Conservation (phyloP, 1,284 basidiomycete species). For the Boletus nobilissimus region DNA sequence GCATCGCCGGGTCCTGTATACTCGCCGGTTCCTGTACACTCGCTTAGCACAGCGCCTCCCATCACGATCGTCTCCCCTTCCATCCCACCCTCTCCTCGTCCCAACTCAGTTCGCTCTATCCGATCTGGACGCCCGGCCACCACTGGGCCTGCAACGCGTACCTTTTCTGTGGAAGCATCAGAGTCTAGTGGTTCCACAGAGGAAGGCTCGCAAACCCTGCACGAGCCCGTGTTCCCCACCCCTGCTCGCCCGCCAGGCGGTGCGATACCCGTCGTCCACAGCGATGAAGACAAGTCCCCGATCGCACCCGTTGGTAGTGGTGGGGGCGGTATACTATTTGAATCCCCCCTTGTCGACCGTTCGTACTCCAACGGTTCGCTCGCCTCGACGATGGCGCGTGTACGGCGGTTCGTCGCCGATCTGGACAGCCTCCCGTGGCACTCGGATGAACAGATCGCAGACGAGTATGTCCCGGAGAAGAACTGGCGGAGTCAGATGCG, state of each 20-base stretch:
- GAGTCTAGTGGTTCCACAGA: constrained; percentile 12
- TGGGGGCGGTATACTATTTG: neutral
- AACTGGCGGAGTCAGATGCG: constrained; percentile 34
- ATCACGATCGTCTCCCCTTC: constrained; percentile 38
- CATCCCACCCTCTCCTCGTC: constrained; percentile 18
- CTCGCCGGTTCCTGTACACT: constrained; percentile 19
- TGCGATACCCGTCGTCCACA: neutral
- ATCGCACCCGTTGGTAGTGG: neutral
- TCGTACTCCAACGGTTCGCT: constrained; percentile 21
- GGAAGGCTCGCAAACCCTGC: constrained; percentile 36
- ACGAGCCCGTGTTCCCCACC: constrained; percentile 18
- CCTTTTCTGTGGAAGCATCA: neutral
- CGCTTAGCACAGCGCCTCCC: constrained; percentile 8
- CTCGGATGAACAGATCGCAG: constrained; percentile 33
- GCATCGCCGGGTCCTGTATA: neutral
- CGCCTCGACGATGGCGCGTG: constrained; percentile 31
- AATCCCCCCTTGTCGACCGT: neutral
- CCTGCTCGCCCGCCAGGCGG: neutral
- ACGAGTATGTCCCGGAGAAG: constrained; percentile 37
- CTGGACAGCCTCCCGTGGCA: constrained; percentile 41
- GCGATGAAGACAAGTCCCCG: neutral
- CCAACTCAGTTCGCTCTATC: constrained; percentile 19
- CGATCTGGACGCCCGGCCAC: neutral
- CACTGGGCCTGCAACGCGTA: neutral
- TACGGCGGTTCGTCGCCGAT: constrained; percentile 34